A percentile compares a stretch with the other conserved stretches of the same genome.
These are phyloP conservation scores for Rhizopus microsporus DNA, from an alignment of 371 early-diverging fungal species.

Conservation along the genomic window DNA sequence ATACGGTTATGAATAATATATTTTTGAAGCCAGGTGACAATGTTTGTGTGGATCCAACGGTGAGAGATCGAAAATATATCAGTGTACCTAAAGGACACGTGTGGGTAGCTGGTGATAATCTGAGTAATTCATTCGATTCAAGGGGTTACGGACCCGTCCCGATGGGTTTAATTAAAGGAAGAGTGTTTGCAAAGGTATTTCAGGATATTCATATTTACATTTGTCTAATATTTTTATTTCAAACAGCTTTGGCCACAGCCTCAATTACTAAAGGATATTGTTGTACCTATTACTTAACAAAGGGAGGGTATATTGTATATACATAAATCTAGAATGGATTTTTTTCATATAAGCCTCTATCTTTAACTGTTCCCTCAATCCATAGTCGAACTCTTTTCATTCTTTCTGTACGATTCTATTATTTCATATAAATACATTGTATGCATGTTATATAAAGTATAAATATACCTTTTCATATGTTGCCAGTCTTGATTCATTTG, in stretches of 20 bases:
- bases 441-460: not conserved
- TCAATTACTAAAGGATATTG: slow-evolving; percentile 22
- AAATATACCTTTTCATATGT: slow-evolving; percentile 15
- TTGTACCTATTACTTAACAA: not conserved
- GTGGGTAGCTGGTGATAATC: slow-evolving; percentile 83
- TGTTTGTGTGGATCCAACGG: slow-evolving; percentile 69
- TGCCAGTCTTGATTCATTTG: not conserved
- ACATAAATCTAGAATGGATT: slow-evolving; percentile 2
- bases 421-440: not conserved
- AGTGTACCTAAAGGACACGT: slow-evolving; percentile 68
- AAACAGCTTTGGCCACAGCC: slow-evolving; percentile 42
- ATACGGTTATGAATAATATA: not conserved
- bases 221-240: slow-evolving; percentile 7
- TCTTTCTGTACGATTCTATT: slow-evolving; percentile 10
- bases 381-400: slow-evolving; percentile 21
- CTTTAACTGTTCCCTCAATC: slow-evolving; percentile 24
- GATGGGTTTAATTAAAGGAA: slow-evolving; percentile 75
- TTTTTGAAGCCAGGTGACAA: slow-evolving; percentile 67
- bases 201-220: not conserved
- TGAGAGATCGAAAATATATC: slow-evolving; percentile 52
- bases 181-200: slow-evolving; percentile 69
- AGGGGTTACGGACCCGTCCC: slow-evolving; percentile 84
- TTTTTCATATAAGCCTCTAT: slow-evolving; percentile 15
- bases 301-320: no score
- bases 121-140: slow-evolving; percentile 81